A percentile compares a stretch with the other conserved stretches of the same genome.
Evolutionary conservation across 2,329 filamentous ascomycete genomes (phyloP).

Genomic region (Phyllosticta citrichinensis): DNA sequence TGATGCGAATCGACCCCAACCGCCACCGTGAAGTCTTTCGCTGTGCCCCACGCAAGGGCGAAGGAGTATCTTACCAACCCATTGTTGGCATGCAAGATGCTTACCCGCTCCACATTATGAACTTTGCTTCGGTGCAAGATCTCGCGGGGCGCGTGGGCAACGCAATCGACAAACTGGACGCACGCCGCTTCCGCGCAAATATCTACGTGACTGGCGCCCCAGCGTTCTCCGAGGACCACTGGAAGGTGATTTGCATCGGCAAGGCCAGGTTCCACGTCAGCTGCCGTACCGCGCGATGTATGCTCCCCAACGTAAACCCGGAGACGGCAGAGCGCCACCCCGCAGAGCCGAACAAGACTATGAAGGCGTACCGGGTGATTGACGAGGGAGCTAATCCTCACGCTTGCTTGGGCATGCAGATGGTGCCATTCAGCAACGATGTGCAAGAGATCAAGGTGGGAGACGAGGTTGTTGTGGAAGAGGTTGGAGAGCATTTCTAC

Average conservation of each 20-base stretch:
- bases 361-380: conserved; percentile 49
- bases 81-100: conserved; percentile 60
- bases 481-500: conserved; percentile 5
- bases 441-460: conserved; percentile 15
- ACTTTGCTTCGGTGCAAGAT: conserved; percentile 52
- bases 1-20: conserved; percentile 58
- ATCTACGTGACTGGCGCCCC: conserved; percentile 57
- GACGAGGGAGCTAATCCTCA: conserved; percentile 48
- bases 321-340: conserved; percentile 41
- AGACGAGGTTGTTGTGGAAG: conserved; percentile 6
- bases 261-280: conserved; percentile 40
- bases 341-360: conserved; percentile 47
- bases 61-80: conserved; percentile 53
- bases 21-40: conserved; percentile 49
- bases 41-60: conserved; percentile 46
- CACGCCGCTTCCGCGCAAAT: conserved; percentile 59
- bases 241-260: conserved; percentile 51
- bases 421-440: conserved; percentile 41
- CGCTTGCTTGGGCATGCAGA: conserved; percentile 56
- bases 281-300: conserved; percentile 60
- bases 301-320: conserved; percentile 60
- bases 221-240: conserved; percentile 60
- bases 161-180: conserved; percentile 46
- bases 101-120: conserved; percentile 63
- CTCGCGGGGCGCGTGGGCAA: conserved; percentile 48